A percentile compares a stretch with the other conserved stretches of the same genome.
Conservation (phyloP, 345 rosid species). For the Sonneratia alba region DNA sequence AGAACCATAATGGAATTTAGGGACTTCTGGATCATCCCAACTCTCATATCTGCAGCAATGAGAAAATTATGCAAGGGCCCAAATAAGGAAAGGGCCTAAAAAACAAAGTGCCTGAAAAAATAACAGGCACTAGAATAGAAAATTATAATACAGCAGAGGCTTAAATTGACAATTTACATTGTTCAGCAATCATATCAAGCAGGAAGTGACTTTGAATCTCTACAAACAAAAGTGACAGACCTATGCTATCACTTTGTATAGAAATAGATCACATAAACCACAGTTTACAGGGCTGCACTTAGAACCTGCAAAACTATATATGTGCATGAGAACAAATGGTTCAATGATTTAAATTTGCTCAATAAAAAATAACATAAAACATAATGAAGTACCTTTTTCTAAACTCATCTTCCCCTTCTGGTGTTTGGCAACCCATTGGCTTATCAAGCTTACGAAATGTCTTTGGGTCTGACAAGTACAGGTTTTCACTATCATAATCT, state of each 20-base stretch:
- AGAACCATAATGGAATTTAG: constrained; percentile 98
- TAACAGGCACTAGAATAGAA: no score
- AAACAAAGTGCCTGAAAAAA: background rate
- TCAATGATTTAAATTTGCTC: background rate
- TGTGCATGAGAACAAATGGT: background rate
- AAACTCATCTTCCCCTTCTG: constrained; percentile 94
- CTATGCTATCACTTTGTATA: background rate
- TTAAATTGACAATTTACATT: background rate
- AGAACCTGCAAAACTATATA: background rate
- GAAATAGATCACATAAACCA: background rate
- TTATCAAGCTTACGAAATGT: constrained; percentile 89
- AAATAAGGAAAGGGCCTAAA: background rate
- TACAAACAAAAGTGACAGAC: background rate
- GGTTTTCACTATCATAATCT: constrained; percentile 83
- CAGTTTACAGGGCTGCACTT: background rate
- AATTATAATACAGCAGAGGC: background rate
- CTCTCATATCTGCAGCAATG: constrained; percentile 66
- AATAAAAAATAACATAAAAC: background rate
- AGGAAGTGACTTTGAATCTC: background rate
- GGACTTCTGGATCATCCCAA: constrained; percentile 99
- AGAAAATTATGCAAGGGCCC: background rate
- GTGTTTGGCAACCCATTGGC: constrained; percentile 99
- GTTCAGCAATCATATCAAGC: background rate
- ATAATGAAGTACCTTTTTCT: constrained; percentile 59
- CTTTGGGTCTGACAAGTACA: constrained; percentile 74